Evolutionary conservation across 495 filamentous ascomycete species (phyloP), one percentile per base, ranked within the genome.

Genomic region (Cercophora scortea): DNA sequence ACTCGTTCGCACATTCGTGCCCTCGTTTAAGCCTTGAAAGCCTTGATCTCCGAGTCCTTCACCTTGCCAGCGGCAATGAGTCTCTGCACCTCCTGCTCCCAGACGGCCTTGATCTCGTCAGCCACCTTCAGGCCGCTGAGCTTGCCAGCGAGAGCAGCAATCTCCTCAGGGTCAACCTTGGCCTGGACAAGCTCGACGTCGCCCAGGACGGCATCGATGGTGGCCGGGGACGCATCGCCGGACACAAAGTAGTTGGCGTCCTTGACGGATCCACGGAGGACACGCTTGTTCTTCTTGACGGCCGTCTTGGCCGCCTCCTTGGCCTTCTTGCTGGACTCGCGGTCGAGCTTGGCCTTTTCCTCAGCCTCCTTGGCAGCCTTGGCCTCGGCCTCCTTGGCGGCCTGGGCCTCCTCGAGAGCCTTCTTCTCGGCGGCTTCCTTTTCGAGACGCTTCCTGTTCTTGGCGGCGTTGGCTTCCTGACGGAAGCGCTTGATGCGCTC

Each of bases 231-330:
- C 4, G 90, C 79, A 60, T 87, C 80, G 13, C 77, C 74, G 9
- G 75, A 76, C 25, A 79, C 84, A 56, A 91, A 87, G 81, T 97
- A 98, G 78, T 96, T 96, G 60, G 84, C 89, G 52, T 97, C 93
- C 79, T 97, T 97, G 71, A 93, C 88, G 58, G 86, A 86, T 34
- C 79, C 82, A 64, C 92, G 88, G 53, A 97, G 79, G 35, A 96
- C 88, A 75, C 93, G 86, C 76, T 95, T 95, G 77, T 98, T 97
- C 86, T 97, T 97, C 88, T 98, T 98, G 58, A 91, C 83, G 4
- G 94, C 92, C 66, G 88, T 95, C 83, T 98, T 98, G 53, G 90
- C 90, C 11, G 93, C 93, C 71, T 97, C 93, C 75, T 95, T 96
- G 51, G 94, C 92, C 69, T 90, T 95, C 83, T 98, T 98, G 57